Evolutionary conservation across 2,329 filamentous ascomycete genomes (phyloP).

Genomic region (Alternaria tenuissima): DNA sequence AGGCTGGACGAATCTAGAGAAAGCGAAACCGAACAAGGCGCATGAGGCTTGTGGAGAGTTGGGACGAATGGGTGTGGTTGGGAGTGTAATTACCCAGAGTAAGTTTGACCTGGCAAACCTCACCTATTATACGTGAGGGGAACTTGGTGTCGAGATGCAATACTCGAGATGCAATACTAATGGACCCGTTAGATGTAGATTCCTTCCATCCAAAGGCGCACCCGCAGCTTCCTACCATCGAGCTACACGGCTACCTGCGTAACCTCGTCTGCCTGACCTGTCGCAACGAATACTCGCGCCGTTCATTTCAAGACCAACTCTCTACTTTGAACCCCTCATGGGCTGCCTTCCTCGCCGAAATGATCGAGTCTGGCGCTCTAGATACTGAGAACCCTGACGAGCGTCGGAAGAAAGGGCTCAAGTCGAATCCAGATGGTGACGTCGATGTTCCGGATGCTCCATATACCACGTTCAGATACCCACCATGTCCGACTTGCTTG

Average conservation of each 20-base stretch:
- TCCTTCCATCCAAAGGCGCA: slow-evolving; percentile 87
- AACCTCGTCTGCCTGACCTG: slow-evolving; percentile 84
- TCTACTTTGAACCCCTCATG: slow-evolving; percentile 84
- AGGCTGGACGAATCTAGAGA: slow-evolving; percentile 84
- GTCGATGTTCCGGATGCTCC: slow-evolving; percentile 87
- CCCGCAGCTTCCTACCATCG: slow-evolving; percentile 75
- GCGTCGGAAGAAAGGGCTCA: slow-evolving; percentile 72
- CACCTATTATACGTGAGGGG: background rate
- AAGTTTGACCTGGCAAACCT: slow-evolving; percentile 20
- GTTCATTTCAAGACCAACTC: slow-evolving; percentile 78
- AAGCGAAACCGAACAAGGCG: slow-evolving; percentile 78
- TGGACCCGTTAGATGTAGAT: slow-evolving; percentile 72
- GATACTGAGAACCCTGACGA: slow-evolving; percentile 78
- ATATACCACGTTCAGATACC: slow-evolving; percentile 90
- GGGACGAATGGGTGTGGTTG: slow-evolving; percentile 74
- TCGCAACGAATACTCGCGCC: slow-evolving; percentile 72
- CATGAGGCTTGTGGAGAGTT: slow-evolving; percentile 81
- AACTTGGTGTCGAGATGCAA: background rate
- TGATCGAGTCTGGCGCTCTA: slow-evolving; percentile 76
- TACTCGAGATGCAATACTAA: slow-evolving; percentile 8
- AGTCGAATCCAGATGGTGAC: slow-evolving; percentile 92
- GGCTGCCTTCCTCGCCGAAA: slow-evolving; percentile 76
- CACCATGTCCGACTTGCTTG: slow-evolving; percentile 84
- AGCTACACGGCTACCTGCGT: slow-evolving; percentile 90
- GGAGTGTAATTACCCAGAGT: slow-evolving; percentile 86